Percentiles rank a stretch among this genome's conserved stretches.
Evolutionary conservation across 164 flowering plant genomes (phyloP).

Genomic region (Stephania cephalantha): DNA sequence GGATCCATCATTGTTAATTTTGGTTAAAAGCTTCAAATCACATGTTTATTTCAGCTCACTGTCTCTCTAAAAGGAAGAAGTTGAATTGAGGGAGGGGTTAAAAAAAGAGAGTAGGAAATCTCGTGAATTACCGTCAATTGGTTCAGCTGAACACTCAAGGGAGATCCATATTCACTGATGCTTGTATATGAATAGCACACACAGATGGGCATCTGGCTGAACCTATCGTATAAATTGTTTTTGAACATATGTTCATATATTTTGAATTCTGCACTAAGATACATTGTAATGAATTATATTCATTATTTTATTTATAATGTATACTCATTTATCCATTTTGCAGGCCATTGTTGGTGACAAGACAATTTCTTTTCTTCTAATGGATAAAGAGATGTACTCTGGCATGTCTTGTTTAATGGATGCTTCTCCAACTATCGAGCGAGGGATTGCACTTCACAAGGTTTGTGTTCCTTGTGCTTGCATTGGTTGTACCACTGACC

Average conservation of each 20-base stretch:
- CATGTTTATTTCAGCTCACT: background rate
- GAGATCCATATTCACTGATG: background rate
- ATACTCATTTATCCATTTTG: slow-evolving; percentile 10
- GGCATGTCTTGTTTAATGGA: slow-evolving; percentile 82
- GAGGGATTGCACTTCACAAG: slow-evolving; percentile 98
- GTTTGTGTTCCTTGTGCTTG: slow-evolving; percentile 28
- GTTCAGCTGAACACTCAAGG: background rate
- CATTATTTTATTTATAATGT: background rate
- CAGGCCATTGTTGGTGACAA: slow-evolving; percentile 97
- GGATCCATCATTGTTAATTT: background rate
- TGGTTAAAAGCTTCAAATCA: background rate
- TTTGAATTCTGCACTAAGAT: background rate
- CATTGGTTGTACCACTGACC: background rate
- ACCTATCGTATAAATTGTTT: background rate
- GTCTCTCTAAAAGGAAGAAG: background rate
- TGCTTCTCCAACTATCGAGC: slow-evolving; percentile 71
- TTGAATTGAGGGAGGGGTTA: background rate
- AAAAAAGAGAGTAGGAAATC: background rate
- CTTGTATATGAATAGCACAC: background rate
- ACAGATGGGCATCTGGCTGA: background rate
- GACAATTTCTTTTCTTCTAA: slow-evolving; percentile 79
- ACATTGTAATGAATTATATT: background rate
- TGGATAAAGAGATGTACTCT: slow-evolving; percentile 93
- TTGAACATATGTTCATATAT: background rate
- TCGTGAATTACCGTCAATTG: background rate